These are phyloP conservation scores for Salvia splendens DNA, from an alignment of 257 asterid genomes.

Conservation along the genomic window DNA sequence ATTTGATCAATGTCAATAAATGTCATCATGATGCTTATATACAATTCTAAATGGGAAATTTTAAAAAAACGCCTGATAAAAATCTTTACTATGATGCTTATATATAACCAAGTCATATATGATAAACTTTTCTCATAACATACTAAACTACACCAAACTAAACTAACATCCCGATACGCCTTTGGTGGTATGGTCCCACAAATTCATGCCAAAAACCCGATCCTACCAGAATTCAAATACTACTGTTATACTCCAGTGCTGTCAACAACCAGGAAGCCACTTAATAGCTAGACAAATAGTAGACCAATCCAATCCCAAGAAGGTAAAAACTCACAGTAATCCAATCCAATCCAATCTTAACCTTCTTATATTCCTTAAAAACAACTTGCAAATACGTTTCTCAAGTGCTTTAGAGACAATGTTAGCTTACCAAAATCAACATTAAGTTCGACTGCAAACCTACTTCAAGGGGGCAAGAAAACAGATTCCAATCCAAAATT, in stretches of 20 bases:
- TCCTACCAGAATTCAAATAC: not conserved
- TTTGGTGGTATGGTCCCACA: conserved; percentile 5
- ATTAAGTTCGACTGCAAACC: not conserved
- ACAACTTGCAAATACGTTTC: not conserved
- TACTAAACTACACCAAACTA: conserved; percentile 1
- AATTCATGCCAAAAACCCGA: not conserved
- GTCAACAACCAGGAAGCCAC: conserved; percentile 1
- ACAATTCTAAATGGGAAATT: not conserved
- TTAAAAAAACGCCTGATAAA: not conserved
- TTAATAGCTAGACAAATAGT: not conserved
- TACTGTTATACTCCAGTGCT: not conserved
- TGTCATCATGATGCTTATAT: not conserved
- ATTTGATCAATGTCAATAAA: not conserved
- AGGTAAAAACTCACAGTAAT: not conserved
- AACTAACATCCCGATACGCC: not conserved
- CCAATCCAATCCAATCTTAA: not conserved
- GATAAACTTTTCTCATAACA: conserved; percentile 14
- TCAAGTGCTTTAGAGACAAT: not conserved
- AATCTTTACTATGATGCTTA: not conserved
- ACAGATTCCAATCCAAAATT: conserved; percentile 5
- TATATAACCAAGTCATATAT: not conserved
- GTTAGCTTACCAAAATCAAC: conserved; percentile 1
- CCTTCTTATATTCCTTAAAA: conserved; percentile 16
- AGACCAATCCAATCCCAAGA: not conserved
- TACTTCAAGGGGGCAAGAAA: conserved; percentile 19